Evolutionary conservation across 257 asterid species (phyloP).

Genomic region (Buddleja alternifolia): DNA sequence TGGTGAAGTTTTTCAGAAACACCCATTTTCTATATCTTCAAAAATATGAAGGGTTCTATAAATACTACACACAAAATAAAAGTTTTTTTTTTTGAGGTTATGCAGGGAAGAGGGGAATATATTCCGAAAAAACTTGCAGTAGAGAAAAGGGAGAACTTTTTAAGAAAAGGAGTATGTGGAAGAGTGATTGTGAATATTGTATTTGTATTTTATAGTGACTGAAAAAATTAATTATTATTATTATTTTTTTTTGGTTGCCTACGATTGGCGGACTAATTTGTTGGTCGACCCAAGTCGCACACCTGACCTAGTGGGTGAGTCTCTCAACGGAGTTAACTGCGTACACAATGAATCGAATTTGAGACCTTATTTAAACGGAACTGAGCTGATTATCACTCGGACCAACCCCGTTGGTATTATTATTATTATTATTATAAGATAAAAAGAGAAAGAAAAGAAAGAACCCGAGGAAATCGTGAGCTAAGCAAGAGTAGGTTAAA

Average conservation of each 20-base stretch:
- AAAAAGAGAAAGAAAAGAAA: neutral
- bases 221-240: neutral
- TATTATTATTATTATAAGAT: neutral
- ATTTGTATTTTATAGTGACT: slow-evolving; percentile 17
- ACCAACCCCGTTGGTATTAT: too few relatives aligned
- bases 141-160: neutral
- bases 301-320: too few relatives aligned
- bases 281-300: too few relatives aligned
- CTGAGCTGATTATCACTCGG: too few relatives aligned
- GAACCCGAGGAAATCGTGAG: slow-evolving; percentile 50
- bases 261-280: too few relatives aligned
- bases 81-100: neutral
- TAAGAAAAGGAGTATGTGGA: neutral
- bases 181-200: slow-evolving; percentile 35
- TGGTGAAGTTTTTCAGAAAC: slow-evolving; percentile 23
- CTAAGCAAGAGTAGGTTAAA: slow-evolving; percentile 32
- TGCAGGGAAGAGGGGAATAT: slow-evolving; percentile 37
- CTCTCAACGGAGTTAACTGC: too few relatives aligned
- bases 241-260: too few relatives aligned
- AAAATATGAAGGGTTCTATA: slow-evolving; percentile 21
- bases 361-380: too few relatives aligned
- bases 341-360: too few relatives aligned
- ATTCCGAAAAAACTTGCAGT: slow-evolving; percentile 33
- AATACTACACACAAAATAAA: slow-evolving; percentile 13
- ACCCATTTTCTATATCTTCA: slow-evolving; percentile 21